phyloP scores from a whole-genome alignment of 1,284 basidiomycete species.

The Mycena citricolor region DNA sequence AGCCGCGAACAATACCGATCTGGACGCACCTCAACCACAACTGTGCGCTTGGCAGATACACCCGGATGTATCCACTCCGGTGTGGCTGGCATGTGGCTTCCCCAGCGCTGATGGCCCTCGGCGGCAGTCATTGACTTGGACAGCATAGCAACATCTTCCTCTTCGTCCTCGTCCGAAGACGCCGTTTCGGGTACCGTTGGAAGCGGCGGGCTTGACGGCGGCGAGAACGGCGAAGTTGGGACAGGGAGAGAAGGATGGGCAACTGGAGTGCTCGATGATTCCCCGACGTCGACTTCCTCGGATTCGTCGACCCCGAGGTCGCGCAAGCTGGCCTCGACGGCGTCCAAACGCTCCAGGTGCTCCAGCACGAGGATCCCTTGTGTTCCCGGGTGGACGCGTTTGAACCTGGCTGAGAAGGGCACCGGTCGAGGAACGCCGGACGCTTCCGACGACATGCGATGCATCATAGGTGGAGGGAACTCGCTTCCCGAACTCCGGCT shows the following conservation, averaged over 20 bases:
- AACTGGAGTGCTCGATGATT: slow-evolving; percentile 32
- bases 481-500: slow-evolving; percentile 61
- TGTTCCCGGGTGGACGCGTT: slow-evolving; percentile 76
- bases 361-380: slow-evolving; percentile 80
- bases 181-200: slow-evolving; percentile 55
- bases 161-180: slow-evolving; percentile 60
- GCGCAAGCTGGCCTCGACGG: slow-evolving; percentile 75
- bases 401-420: slow-evolving; percentile 76
- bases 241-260: slow-evolving; percentile 28
- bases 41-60: slow-evolving; percentile 53
- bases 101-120: slow-evolving; percentile 52
- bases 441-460: slow-evolving; percentile 60
- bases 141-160: slow-evolving; percentile 63
- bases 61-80: slow-evolving; percentile 68
- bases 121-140: slow-evolving; percentile 74
- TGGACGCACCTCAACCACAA: slow-evolving; percentile 66
- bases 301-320: slow-evolving; percentile 56
- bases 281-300: slow-evolving; percentile 55
- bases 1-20: slow-evolving; percentile 1
- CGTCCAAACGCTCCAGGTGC: slow-evolving; percentile 78
- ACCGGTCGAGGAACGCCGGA: slow-evolving; percentile 68
- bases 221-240: slow-evolving; percentile 46
- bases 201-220: slow-evolving; percentile 48
- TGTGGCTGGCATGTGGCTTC: slow-evolving; percentile 43
- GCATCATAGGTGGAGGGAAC: slow-evolving; percentile 67